phyloP scores from a whole-genome alignment of 2,329 filamentous ascomycete species.

The Nothophaeocryptopus gaeumannii region DNA sequence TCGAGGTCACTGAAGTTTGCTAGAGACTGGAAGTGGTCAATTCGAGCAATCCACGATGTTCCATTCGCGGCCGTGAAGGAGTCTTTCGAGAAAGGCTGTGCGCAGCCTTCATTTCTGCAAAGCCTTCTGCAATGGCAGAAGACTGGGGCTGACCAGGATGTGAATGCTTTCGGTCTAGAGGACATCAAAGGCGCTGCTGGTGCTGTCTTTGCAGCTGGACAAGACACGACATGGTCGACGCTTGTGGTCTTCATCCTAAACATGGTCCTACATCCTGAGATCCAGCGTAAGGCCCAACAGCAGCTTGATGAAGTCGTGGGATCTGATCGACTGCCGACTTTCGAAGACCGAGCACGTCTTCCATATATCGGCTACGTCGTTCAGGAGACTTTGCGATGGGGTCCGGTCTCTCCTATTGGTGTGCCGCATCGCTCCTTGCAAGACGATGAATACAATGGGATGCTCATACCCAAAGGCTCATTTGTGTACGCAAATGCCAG shows the following conservation, averaged over 20 bases:
- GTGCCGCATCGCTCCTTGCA: slow-evolving; percentile 45
- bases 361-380: slow-evolving; percentile 34
- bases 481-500: slow-evolving; percentile 25
- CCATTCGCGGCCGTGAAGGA: slow-evolving; percentile 37
- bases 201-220: slow-evolving; percentile 38
- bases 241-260: slow-evolving; percentile 37
- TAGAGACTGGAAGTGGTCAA: slow-evolving; percentile 34
- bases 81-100: slow-evolving; percentile 34
- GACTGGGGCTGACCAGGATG: slow-evolving; percentile 34
- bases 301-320: slow-evolving; percentile 33
- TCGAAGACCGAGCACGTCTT: slow-evolving; percentile 30
- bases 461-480: slow-evolving; percentile 24
- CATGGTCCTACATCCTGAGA: slow-evolving; percentile 29
- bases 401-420: slow-evolving; percentile 30
- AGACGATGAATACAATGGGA: slow-evolving; percentile 26
- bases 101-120: slow-evolving; percentile 41
- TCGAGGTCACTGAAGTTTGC: slow-evolving; percentile 30
- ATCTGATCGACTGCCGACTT: slow-evolving; percentile 26
- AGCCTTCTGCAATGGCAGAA: slow-evolving; percentile 37
- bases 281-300: slow-evolving; percentile 30
- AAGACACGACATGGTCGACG: slow-evolving; percentile 21
- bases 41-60: slow-evolving; percentile 38
- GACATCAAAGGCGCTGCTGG: slow-evolving; percentile 43
- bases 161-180: slow-evolving; percentile 36
- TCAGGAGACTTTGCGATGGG: slow-evolving; percentile 37